Conservation (phyloP, 2,329 filamentous ascomycete species). For the Colletotrichum australisinense region DNA sequence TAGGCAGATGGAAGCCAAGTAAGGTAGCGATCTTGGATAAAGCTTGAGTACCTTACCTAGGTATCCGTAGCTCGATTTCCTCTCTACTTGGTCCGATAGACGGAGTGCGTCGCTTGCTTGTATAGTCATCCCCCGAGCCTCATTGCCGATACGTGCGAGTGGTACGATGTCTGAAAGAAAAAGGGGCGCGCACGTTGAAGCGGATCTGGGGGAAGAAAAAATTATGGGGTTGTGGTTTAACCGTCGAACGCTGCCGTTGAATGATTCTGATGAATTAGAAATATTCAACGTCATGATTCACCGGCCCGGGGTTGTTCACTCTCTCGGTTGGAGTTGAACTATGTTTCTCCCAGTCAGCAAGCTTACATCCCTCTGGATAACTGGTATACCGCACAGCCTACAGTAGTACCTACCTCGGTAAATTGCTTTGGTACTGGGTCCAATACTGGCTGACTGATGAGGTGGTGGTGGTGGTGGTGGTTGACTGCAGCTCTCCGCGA, state of each 20-base stretch:
- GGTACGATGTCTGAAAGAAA: slow-evolving; percentile 2
- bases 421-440: background rate
- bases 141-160: slow-evolving; percentile 4
- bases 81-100: background rate
- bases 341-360: background rate
- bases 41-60: background rate
- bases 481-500: background rate
- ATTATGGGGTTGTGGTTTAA: background rate
- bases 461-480: background rate
- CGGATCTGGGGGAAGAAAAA: background rate
- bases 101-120: too few relatives aligned
- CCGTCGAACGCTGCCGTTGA: background rate
- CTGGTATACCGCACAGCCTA: background rate
- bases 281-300: background rate
- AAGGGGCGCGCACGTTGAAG: background rate
- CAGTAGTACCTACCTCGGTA: background rate
- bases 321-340: background rate
- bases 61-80: background rate
- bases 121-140: background rate
- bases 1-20: background rate
- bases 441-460: background rate
- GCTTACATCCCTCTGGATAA: background rate
- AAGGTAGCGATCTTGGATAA: background rate
- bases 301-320: background rate
- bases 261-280: background rate